Conservation (phyloP, 257 asterid genomes). For the Knoxia roxburghii region DNA sequence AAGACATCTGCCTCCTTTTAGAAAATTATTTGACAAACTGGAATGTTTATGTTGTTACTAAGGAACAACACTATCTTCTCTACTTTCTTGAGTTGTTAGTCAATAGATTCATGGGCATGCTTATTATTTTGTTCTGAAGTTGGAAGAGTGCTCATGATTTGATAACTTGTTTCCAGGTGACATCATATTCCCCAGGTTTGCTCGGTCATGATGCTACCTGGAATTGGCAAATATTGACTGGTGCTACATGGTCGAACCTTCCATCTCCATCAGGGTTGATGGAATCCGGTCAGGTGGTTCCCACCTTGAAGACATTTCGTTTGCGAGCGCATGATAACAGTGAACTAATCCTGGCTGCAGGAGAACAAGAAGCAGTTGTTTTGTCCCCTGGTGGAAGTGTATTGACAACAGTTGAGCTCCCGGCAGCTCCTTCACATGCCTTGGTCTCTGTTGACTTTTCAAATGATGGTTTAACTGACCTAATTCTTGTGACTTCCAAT, state of each 20-base stretch:
- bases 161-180: conserved; percentile 48
- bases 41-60: not conserved
- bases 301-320: conserved; percentile 74
- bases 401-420: conserved; percentile 61
- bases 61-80: not conserved
- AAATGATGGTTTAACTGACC: conserved; percentile 78
- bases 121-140: conserved; percentile 6
- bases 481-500: conserved; percentile 64
- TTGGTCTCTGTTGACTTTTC: conserved; percentile 79
- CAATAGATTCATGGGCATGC: not conserved
- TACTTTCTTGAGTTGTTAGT: not conserved
- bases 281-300: conserved; percentile 60
- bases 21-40: not conserved
- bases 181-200: conserved; percentile 88
- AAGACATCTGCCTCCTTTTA: not conserved
- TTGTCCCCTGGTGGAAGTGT: conserved; percentile 84
- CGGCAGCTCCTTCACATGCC: conserved; percentile 83
- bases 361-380: conserved; percentile 85
- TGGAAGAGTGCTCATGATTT: conserved; percentile 1
- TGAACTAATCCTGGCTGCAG: conserved; percentile 83
- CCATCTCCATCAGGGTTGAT: conserved; percentile 80
- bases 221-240: conserved; percentile 90
- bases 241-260: conserved; percentile 93
- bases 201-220: conserved; percentile 84
- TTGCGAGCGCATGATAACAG: conserved; percentile 68